Percentiles rank a stretch among this genome's conserved stretches.
phyloP scores from a whole-genome alignment of 768 basidiomycete genomes.

The Punctularia strigosozonata region DNA sequence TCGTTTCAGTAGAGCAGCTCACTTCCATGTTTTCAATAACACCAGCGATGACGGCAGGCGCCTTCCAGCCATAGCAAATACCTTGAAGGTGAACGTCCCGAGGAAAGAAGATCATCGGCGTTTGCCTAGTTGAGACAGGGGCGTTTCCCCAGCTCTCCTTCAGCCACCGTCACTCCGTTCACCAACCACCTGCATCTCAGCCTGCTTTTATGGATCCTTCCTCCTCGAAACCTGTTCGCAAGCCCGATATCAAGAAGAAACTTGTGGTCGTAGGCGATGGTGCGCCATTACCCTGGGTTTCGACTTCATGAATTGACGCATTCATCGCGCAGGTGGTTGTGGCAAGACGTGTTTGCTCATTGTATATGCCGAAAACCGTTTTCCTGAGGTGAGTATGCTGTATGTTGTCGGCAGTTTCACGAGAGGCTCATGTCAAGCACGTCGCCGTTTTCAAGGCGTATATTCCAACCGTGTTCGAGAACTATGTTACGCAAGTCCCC shows the following conservation, averaged over 20 bases:
- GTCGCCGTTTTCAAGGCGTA: slow-evolving; percentile 49
- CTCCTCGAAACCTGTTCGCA: slow-evolving; percentile 24
- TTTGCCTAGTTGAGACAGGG: not conserved
- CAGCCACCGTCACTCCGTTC: not conserved
- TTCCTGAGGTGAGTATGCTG: slow-evolving; percentile 67
- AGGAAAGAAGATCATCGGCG: too few relatives aligned
- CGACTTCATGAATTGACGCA: slow-evolving; percentile 7
- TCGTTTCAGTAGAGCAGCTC: too few relatives aligned
- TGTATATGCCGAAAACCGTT: slow-evolving; percentile 92
- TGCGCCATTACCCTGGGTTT: slow-evolving; percentile 25
- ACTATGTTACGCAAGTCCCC: slow-evolving; percentile 79
- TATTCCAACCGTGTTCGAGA: slow-evolving; percentile 90
- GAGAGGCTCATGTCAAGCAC: slow-evolving; percentile 7
- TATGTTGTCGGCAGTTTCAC: slow-evolving; percentile 7
- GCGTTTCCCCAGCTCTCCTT: not conserved
- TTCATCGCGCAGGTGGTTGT: slow-evolving; percentile 47
- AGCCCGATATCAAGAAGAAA: slow-evolving; percentile 79
- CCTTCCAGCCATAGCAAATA: not conserved
- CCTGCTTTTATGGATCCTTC: too few relatives aligned
- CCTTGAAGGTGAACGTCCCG: too few relatives aligned
- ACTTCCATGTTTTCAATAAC: too few relatives aligned
- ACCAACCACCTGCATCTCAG: too few relatives aligned
- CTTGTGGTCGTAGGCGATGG: slow-evolving; percentile 85
- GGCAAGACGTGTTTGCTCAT: slow-evolving; percentile 95
- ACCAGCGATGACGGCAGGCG: not conserved